Evolutionary conservation across 2,329 filamentous ascomycete species (phyloP), one percentile per base, ranked within the genome.

Genomic region (Plenodomus lindquistii): DNA sequence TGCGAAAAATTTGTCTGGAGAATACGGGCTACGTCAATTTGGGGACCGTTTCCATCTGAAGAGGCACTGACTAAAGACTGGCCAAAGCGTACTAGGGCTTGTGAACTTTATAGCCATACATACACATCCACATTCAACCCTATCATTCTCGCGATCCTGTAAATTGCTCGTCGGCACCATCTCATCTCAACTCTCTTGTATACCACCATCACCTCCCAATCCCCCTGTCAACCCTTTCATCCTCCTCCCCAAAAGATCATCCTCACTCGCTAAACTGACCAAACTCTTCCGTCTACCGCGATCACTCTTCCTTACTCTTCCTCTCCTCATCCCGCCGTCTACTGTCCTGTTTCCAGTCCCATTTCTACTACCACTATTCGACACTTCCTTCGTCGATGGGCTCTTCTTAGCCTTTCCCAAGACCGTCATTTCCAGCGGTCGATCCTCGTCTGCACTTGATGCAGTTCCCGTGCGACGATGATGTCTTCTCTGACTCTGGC

Each of bases 361-460:
- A 24, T 24, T 5, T 10, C 6, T 24, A 24, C 10, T 31, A 7
- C 27, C 27, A 15, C 27, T 13, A 15, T 21, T 1, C 43, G 20
- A 13, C 27, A 4, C 27, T 10, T 38, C 11, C 19, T 43, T 43
- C 2, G 59, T 55, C 10, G 55, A 50, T 19, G 60, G 58, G 22
- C 57, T 63, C 34, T 52, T 62, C 35, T 60, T 66, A 8, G 48
- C 54, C 42, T 62, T 67, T 1, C 44, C 24, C 35, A 71, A 46
- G 5, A 74, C 63, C 9, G 81, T 85, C 77, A 96, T 96, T 72
- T 96, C 92, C 9, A 97, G 71, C 3, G 90, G 89, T 17, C 79
- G 75, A 43, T 95, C 91, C 55, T 96, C 91, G 27, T 94, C 90
- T 0, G 85, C 89, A 10, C 85, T 88, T 13, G 78, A 88, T 72